Evolutionary conservation across 1,139 yeast genomes (phyloP), one percentile per base, ranked within the genome.

Genomic region (Diutina neorugosa): DNA sequence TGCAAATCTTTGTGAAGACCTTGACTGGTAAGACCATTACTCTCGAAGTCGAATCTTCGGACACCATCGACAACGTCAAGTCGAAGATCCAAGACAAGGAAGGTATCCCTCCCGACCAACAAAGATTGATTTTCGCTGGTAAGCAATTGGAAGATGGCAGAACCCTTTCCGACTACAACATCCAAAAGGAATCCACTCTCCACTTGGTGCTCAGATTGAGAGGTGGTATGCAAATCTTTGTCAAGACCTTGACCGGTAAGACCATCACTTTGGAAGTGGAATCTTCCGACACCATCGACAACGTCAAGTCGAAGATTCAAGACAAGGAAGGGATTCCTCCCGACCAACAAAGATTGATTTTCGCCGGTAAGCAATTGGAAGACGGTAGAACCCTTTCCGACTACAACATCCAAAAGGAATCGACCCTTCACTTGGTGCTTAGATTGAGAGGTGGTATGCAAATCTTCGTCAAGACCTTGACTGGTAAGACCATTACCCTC

Each of bases 301-400:
- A 87, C 68, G 95, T 87, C 78, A 87, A 87, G 81, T 79, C 91
- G 69, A 87, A 87, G 83, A 87, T 87, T 70, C 94, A 86, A 77
- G 95, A 87, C 81, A 86, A 86, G 81, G 96, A 87, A 76, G 95
- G 95, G 69, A 87, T 87, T 64, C 96, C 96, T 71, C 95, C 95
- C 69, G 95, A 86, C 77, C 96, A 87, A 75, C 95, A 87, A 78
- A 84, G 96, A 76, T 80, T 87, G 70, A 87, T 87, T 76, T 87
- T 87, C 66, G 95, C 95, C 63, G 96, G 96, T 77, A 87, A 87
- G 81, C 96, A 87, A 78, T 82, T 87, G 69, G 96, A 87, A 74
- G 95, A 81, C 56, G 86, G 85, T 53, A 79, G 85, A 77, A 80
- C 85, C 37, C 65, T 81, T 47, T 80, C 85, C 49, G 85, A 63